Percentiles rank a stretch among this genome's conserved stretches.
These are phyloP conservation scores for Leccinum disarticulatum DNA, from an alignment of 768 basidiomycete genomes.

Conservation along the genomic window DNA sequence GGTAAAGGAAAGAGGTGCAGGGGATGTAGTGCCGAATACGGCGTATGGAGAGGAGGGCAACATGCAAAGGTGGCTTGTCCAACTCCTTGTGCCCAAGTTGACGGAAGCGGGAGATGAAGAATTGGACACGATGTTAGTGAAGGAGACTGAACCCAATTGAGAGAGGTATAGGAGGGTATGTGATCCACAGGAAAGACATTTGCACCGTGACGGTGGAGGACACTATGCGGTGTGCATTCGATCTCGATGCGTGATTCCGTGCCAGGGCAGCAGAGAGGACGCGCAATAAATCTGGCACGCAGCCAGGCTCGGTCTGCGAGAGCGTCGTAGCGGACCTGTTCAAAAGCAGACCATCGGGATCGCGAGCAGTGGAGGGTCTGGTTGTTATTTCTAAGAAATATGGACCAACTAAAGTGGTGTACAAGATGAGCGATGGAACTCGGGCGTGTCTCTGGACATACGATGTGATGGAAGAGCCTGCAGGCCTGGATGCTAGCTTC, in stretches of 20 bases:
- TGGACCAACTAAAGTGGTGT: slow-evolving; percentile 57
- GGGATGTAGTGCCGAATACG: slow-evolving; percentile 63
- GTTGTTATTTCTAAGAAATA: slow-evolving; percentile 46
- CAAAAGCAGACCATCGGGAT: slow-evolving; percentile 43
- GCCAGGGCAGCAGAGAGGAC: slow-evolving; percentile 69
- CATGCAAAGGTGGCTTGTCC: no score
- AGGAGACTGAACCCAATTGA: no score
- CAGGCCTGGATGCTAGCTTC: no score
- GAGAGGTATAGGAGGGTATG: no score
- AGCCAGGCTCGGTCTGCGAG: slow-evolving; percentile 56
- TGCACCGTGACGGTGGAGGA: no score
- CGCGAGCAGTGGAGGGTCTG: slow-evolving; percentile 47
- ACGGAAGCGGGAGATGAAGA: no score
- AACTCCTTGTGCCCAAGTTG: no score
- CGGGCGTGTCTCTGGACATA: no score
- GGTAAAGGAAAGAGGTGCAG: slow-evolving; percentile 59
- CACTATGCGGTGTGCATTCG: no score
- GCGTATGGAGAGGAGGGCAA: slow-evolving; percentile 44
- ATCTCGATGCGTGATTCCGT: slow-evolving; percentile 32
- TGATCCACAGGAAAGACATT: no score
- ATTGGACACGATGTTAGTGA: no score
- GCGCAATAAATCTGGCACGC: slow-evolving; percentile 51
- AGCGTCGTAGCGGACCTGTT: slow-evolving; percentile 50
- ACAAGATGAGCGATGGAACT: slow-evolving; percentile 26
- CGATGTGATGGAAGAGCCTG: no score